Evolutionary conservation across 345 rosid genomes (phyloP).

Genomic region (Syzygium aqueum): DNA sequence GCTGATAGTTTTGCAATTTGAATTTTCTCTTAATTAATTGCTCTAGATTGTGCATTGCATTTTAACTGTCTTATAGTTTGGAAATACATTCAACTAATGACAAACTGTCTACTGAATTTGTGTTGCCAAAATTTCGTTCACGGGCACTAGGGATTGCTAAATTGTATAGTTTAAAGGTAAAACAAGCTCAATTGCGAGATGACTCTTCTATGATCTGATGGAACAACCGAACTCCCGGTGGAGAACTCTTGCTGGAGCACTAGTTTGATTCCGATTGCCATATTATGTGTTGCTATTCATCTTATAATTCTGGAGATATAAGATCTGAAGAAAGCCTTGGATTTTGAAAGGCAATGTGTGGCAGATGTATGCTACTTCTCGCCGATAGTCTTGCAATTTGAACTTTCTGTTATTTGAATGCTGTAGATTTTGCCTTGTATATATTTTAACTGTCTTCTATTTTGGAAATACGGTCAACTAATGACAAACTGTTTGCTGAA

Average conservation of each 20-base stretch:
- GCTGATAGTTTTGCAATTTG: not conserved
- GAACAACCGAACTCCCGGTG: not conserved
- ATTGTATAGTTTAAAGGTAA: not conserved
- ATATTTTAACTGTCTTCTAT: not conserved
- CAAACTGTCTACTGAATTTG: not conserved
- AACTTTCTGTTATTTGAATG: not conserved
- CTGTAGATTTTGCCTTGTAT: not conserved
- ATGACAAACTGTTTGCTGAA: not conserved
- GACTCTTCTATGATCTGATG: not conserved
- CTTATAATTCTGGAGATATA: not conserved
- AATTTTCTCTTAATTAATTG: not conserved
- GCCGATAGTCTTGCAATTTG: not conserved
- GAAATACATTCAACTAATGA: not conserved
- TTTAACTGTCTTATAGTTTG: not conserved
- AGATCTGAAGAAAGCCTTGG: constrained; percentile 26
- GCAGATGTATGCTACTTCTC: constrained; percentile 40
- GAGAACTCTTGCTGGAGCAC: not conserved
- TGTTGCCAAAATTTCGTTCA: not conserved
- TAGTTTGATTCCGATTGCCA: not conserved
- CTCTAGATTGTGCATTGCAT: not conserved
- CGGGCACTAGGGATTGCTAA: not conserved
- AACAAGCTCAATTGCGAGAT: not conserved
- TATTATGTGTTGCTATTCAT: not conserved
- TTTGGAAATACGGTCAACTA: not conserved
- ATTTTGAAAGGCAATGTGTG: constrained; percentile 47